Percentiles rank a stretch among this genome's conserved stretches.
phyloP scores from a whole-genome alignment of 352 stramenopile genomes.

The Phytophthora pseudosyringae region DNA sequence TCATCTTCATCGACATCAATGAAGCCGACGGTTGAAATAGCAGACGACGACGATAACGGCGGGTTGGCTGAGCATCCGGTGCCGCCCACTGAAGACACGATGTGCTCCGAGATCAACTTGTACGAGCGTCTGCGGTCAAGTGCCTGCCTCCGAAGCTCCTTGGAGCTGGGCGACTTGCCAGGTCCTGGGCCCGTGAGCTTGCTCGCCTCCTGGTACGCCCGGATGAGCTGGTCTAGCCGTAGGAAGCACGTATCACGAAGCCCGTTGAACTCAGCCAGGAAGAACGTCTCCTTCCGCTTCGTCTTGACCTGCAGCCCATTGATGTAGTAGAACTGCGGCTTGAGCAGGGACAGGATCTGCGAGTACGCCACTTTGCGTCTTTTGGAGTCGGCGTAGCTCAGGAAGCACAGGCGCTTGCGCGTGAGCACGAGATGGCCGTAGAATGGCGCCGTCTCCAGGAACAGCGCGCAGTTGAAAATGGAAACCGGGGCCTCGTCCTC shows the following conservation, averaged over 20 bases:
- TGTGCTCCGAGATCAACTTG: constrained; percentile 46
- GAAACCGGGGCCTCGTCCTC: constrained; percentile 56
- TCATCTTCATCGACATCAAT: constrained; percentile 55
- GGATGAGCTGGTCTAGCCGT: constrained; percentile 74
- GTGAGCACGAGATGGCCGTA: constrained; percentile 82
- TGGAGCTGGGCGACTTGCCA: constrained; percentile 38
- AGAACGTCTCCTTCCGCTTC: constrained; percentile 67
- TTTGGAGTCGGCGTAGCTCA: constrained; percentile 50
- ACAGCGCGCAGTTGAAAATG: constrained; percentile 82
- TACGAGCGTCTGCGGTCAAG: constrained; percentile 67
- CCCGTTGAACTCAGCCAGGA: constrained; percentile 82
- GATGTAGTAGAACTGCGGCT: constrained; percentile 88
- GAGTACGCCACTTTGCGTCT: constrained; percentile 69
- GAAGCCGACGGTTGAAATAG: constrained; percentile 49
- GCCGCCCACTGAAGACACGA: constrained; percentile 25
- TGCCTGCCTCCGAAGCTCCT: constrained; percentile 58
- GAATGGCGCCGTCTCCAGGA: constrained; percentile 70
- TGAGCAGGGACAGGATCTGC: constrained; percentile 69
- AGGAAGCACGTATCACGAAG: constrained; percentile 77
- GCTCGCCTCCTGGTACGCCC: constrained; percentile 64
- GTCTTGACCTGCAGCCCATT: constrained; percentile 82
- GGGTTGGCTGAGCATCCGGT: constrained; percentile 7
- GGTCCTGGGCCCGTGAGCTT: constrained; percentile 23
- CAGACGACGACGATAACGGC: constrained; percentile 32
- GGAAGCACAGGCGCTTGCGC: constrained; percentile 72